A percentile compares a stretch with the other conserved stretches of the same genome.
These are phyloP conservation scores for Huntiella omanensis DNA, from an alignment of 2,329 filamentous ascomycete genomes.

Conservation along the genomic window DNA sequence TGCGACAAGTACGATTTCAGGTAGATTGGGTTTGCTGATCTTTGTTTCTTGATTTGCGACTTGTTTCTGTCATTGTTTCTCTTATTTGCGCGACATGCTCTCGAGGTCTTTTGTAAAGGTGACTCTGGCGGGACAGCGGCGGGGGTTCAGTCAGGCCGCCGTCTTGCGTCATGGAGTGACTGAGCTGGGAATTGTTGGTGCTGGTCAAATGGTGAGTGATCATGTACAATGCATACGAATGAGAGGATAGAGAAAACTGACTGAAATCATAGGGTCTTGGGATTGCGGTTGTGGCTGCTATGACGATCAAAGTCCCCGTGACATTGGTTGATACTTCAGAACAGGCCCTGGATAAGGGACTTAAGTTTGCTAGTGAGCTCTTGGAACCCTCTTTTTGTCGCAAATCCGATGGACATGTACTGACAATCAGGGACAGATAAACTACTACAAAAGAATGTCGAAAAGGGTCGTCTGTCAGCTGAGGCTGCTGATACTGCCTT, in stretches of 20 bases:
- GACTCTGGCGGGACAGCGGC: constrained; percentile 13
- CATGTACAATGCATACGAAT: neutral
- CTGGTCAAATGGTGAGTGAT: constrained; percentile 73
- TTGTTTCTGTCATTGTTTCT: constrained; percentile 5
- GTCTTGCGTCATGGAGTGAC: constrained; percentile 50
- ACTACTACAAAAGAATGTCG: constrained; percentile 78
- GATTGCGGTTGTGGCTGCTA: constrained; percentile 84
- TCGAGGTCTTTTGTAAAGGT: neutral
- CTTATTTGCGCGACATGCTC: constrained; percentile 3
- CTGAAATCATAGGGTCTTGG: constrained; percentile 52
- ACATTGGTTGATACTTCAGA: constrained; percentile 71
- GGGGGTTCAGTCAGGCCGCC: constrained; percentile 52
- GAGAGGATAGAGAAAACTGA: constrained; percentile 11
- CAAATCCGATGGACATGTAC: neutral
- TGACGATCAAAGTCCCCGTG: constrained; percentile 67
- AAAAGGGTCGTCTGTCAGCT: constrained; percentile 69
- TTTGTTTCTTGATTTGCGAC: constrained; percentile 10
- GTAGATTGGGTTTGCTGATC: too few relatives aligned
- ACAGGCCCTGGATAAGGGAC: constrained; percentile 68
- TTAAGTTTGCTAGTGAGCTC: constrained; percentile 63
- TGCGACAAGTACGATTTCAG: too few relatives aligned
- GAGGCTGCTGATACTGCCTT: constrained; percentile 59
- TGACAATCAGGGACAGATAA: constrained; percentile 42
- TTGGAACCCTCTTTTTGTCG: neutral
- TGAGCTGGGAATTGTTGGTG: constrained; percentile 76